Evolutionary conservation across 352 stramenopile genomes (phyloP).

Genomic region (Pythium coloratum): DNA sequence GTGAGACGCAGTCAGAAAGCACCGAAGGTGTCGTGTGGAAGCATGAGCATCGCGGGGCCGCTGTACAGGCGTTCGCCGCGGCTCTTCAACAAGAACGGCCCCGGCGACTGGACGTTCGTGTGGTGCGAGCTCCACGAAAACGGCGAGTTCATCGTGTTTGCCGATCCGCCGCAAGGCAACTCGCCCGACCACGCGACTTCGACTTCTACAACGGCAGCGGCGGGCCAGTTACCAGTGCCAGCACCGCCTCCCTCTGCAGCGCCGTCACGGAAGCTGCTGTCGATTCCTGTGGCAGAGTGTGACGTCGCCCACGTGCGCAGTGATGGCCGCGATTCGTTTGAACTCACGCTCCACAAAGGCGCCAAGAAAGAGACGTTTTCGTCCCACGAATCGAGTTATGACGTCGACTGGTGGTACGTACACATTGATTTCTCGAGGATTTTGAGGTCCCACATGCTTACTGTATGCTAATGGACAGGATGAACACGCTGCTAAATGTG

Average conservation of each 20-base stretch:
- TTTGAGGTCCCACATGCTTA: no score
- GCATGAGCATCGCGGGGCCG: constrained; percentile 66
- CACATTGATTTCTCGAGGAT: not conserved
- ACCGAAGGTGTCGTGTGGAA: no score
- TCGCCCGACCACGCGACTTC: not conserved
- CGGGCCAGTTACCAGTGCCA: not conserved
- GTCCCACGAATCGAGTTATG: constrained; percentile 80
- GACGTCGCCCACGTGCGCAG: constrained; percentile 82
- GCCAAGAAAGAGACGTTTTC: constrained; percentile 84
- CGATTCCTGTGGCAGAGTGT: constrained; percentile 60
- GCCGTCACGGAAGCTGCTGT: constrained; percentile 51
- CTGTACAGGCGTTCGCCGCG: constrained; percentile 71
- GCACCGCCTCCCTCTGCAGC: not conserved
- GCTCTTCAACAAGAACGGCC: constrained; percentile 70
- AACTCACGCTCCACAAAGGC: constrained; percentile 53
- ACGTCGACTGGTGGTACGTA: constrained; percentile 86
- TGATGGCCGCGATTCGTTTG: constrained; percentile 80
- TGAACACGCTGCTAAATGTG: constrained; percentile 76
- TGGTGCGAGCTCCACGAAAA: constrained; percentile 75
- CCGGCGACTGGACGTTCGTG: constrained; percentile 76
- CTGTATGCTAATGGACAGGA: constrained; percentile 34
- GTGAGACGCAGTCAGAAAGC: not conserved
- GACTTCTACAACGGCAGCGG: not conserved
- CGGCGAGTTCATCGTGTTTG: constrained; percentile 68
- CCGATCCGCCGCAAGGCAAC: constrained; percentile 39